Evolutionary conservation across 306 rosid genomes (phyloP), one percentile per base, ranked within the genome.

Genomic region (Rosa lucieae): DNA sequence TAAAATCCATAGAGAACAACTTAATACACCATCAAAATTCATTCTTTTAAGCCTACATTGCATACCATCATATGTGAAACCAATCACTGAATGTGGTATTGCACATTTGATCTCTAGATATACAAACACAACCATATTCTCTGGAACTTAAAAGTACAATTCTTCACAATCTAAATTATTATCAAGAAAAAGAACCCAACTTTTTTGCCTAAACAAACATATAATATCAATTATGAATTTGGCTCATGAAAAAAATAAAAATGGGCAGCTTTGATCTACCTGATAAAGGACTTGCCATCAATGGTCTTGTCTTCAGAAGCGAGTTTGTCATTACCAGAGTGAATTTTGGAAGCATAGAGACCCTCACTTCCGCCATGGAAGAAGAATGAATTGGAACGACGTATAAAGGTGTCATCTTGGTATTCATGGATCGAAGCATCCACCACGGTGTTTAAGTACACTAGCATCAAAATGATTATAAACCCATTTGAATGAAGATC

Each of bases 291-390:
- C 85, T 84, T 89, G 72, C 97, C 97, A 82, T 70, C 84, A 75
- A 87, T 80, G 73, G 78, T 84, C 35, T 82, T 86, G 26, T 91
- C 96, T 70, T 86, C 89, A 39, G 87, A 84, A 72, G 74, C 49
- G 53, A 70, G 79, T 32, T 85, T 70, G 67, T 35, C 82, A 15
- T 84, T 81, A 11, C 29, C 32, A 10, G 86, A 56, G 48, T 62
- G 39, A 46, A 65, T 75, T 62, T 73, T 86, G 67, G 93, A 89
- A 61, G 93, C 92, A 26, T 89, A 86, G 42, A 91, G 93, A 59
- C 97, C 92, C 82, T 91, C 97, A 79, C 97, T 91, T 8, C 97
- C 93, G 32, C 93, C 97, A 84, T 89, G 93, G 86, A 91, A 88
- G 87, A 91, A 91, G 85, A 91, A 86, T 37, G 97, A 89, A 86